Evolutionary conservation across 1,284 basidiomycete genomes (phyloP), one percentile per base, ranked within the genome.

Genomic region (Fomitopsis betulina): DNA sequence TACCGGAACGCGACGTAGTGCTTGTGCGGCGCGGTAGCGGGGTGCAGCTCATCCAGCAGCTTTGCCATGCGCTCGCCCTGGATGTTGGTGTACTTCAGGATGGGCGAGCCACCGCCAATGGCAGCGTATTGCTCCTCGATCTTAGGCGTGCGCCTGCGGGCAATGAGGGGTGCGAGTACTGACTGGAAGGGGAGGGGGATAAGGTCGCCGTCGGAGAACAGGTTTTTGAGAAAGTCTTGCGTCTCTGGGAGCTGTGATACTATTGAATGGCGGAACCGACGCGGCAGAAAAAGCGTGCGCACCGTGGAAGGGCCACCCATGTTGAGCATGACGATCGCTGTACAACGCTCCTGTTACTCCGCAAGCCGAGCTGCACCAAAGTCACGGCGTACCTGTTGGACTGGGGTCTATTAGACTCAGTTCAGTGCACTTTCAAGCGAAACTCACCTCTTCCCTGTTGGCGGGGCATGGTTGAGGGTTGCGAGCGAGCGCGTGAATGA

Each of bases 21-120:
- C 75, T 98, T 98, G 78, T 99, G 96, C 2, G 96, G 96, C 5
- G 96, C 96, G 0, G 93, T 94, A 61, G 83, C 80, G 2, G 97
- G 97, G 64, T 91, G 87, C 19, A 98, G 79, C 72, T 99, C 96
- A 73, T 99, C 96, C 25, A 99, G 84, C 58, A 99, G 79, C 55
- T 84, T 79, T 27, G 85, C 92, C 96, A 99, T 96, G 57, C 85
- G 89, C 56, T 89, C 85, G 50, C 96, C 97, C 75, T 99, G 97
- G 25, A 86, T 73, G 62, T 86, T 79, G 1, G 96, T 97, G 82
- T 97, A 98, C 54, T 82, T 84, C 54, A 96, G 82, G 72, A 99
- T 99, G n/a, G 97, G 97, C 2, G 94, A 98, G 19, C 97, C 97
- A 30, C 96, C 97, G 30, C 97, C 97, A 69, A 99, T 99, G 58